phyloP scores from a whole-genome alignment of 371 early-diverging fungal genomes.

The Cladochytrium tenue region DNA sequence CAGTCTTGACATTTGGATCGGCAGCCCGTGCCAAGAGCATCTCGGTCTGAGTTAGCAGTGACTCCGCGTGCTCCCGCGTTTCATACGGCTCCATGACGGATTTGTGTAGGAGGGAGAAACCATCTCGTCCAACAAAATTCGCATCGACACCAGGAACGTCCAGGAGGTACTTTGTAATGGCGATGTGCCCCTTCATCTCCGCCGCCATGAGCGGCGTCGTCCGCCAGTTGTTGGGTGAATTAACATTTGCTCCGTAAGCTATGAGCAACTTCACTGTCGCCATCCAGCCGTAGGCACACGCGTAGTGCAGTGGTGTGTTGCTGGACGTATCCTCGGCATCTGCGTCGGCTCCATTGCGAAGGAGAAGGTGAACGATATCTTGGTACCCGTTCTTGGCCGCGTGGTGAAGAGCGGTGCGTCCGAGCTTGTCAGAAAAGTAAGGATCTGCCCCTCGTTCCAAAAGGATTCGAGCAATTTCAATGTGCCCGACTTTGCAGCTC shows the following conservation, averaged over 20 bases:
- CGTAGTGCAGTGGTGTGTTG: slow-evolving; percentile 60
- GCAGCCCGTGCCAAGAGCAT: slow-evolving; percentile 47
- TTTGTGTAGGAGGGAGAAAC: slow-evolving; percentile 54
- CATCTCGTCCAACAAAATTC: slow-evolving; percentile 54
- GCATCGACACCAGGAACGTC: slow-evolving; percentile 39
- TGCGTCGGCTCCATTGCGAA: slow-evolving; percentile 51
- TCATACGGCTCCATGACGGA: slow-evolving; percentile 27
- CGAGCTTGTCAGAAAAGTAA: slow-evolving; percentile 47
- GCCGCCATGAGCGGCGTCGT: slow-evolving; percentile 61
- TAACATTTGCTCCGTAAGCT: slow-evolving; percentile 48
- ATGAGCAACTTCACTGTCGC: slow-evolving; percentile 44
- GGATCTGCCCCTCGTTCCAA: slow-evolving; percentile 53
- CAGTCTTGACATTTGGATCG: slow-evolving; percentile 38
- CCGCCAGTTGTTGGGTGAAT: slow-evolving; percentile 56
- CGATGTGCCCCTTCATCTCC: slow-evolving; percentile 60
- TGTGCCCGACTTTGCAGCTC: slow-evolving; percentile 53
- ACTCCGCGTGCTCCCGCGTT: slow-evolving; percentile 38
- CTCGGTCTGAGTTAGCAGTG: slow-evolving; percentile 33
- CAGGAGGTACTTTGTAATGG: slow-evolving; percentile 51
- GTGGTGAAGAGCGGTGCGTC: slow-evolving; percentile 52
- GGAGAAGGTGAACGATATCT: slow-evolving; percentile 42
- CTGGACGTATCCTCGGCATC: slow-evolving; percentile 50
- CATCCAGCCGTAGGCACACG: slow-evolving; percentile 54
- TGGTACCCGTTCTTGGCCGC: slow-evolving; percentile 55
- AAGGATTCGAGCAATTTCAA: slow-evolving; percentile 48